Conservation (phyloP, 2,329 filamentous ascomycete species). For the Pestalotiopsis sp. region DNA sequence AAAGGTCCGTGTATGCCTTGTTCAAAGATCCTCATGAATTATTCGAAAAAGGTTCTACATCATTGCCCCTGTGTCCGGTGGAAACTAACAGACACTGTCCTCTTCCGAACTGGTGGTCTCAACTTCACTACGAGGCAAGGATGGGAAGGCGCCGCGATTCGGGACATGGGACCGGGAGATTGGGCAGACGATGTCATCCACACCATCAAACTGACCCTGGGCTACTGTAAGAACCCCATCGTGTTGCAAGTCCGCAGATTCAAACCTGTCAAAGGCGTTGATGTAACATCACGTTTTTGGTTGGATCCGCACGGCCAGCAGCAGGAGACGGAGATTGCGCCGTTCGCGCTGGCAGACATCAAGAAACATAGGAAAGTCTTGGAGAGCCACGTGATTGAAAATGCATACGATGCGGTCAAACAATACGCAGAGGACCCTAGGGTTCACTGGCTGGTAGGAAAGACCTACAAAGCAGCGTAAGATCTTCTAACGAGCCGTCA, state of each 20-base stretch:
- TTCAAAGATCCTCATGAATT: conserved; percentile 32
- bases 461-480: conserved; percentile 33
- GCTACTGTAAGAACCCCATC: conserved; percentile 39
- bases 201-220: conserved; percentile 42
- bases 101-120: conserved; percentile 47
- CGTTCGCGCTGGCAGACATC: conserved; percentile 45
- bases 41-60: conserved; percentile 51
- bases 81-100: conserved; percentile 42
- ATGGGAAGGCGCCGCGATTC: conserved; percentile 43
- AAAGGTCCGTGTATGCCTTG: conserved; percentile 43
- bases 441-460: conserved; percentile 31
- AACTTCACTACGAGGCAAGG: conserved; percentile 40
- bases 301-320: conserved; percentile 31
- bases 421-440: conserved; percentile 32
- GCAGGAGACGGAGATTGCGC: conserved; percentile 33
- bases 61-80: conserved; percentile 45
- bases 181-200: conserved; percentile 29
- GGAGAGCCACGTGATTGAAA: conserved; percentile 36
- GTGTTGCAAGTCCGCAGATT: conserved; percentile 45
- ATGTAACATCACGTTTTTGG: conserved; percentile 35
- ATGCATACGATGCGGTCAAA: conserved; percentile 32
- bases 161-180: conserved; percentile 38
- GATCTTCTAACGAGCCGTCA: conserved; percentile 9
- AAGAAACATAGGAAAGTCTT: conserved; percentile 36
- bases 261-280: conserved; percentile 24